Percentiles rank a stretch among this genome's conserved stretches.
These are phyloP conservation scores for Hanseniaspora singularis DNA, from an alignment of 805 yeast genomes.

Conservation along the genomic window DNA sequence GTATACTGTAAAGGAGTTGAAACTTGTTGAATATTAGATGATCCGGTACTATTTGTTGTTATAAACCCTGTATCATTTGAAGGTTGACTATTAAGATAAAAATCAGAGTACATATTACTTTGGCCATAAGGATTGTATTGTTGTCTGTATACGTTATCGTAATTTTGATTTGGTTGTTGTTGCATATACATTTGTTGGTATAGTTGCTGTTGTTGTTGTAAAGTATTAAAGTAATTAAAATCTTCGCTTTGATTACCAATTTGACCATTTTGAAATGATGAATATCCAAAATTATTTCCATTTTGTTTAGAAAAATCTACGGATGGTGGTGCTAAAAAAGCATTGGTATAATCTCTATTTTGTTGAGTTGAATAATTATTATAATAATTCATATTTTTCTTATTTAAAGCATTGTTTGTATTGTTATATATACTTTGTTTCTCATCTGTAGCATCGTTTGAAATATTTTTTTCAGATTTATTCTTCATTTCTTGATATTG, in stretches of 20 bases:
- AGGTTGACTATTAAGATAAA: slow-evolving; percentile 2
- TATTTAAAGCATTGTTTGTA: neutral
- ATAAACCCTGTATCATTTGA: neutral
- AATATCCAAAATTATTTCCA: too few relatives aligned
- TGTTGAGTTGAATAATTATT: too few relatives aligned
- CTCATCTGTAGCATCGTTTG: slow-evolving; percentile 7
- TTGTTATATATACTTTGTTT: neutral
- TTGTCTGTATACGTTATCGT: slow-evolving; percentile 1
- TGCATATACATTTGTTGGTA: neutral
- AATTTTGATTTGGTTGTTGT: neutral
- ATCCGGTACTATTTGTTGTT: slow-evolving; percentile 8
- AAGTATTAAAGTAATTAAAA: neutral
- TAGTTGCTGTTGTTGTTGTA: neutral
- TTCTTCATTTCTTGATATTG: slow-evolving; percentile 23
- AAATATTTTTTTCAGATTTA: slow-evolving; percentile 15
- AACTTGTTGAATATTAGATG: neutral
- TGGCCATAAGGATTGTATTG: neutral
- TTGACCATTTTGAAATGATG: too few relatives aligned
- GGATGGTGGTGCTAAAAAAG: slow-evolving; percentile 7
- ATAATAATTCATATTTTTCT: too few relatives aligned
- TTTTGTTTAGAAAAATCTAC: too few relatives aligned
- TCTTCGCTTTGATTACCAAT: neutral
- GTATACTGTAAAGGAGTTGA: neutral
- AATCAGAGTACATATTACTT: slow-evolving; percentile 4
- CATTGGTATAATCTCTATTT: neutral